phyloP scores from a whole-genome alignment of 1,139 yeast genomes.

The Kodamaea sp. region DNA sequence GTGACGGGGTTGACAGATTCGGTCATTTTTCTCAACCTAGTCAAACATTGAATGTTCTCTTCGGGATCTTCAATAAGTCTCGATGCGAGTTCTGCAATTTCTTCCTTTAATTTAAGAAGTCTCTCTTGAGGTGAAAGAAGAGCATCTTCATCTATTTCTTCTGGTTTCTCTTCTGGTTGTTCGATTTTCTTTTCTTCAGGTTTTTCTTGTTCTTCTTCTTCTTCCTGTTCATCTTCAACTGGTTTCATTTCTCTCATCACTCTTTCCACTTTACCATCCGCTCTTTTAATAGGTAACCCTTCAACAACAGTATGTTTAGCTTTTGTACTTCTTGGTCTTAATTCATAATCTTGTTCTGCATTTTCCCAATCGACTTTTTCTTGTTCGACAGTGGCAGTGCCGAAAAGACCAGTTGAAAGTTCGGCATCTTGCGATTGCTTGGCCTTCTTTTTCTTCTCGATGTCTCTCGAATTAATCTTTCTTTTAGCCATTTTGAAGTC shows the following conservation, averaged over 20 bases:
- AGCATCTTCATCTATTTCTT: conserved; percentile 43
- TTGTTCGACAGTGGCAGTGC: conserved; percentile 14
- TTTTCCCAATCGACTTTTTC: conserved; percentile 44
- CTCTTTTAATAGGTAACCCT: conserved; percentile 75
- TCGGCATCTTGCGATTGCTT: conserved; percentile 46
- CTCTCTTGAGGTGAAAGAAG: conserved; percentile 55
- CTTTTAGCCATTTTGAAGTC: conserved; percentile 42
- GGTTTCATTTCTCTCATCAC: conserved; percentile 41
- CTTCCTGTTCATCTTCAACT: conserved; percentile 20
- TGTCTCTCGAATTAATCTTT: conserved; percentile 38
- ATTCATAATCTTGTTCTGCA: conserved; percentile 68
- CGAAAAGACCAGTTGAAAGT: conserved; percentile 46
- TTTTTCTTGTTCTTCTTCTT: conserved; percentile 15
- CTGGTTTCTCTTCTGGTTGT: conserved; percentile 25
- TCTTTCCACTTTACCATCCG: conserved; percentile 68
- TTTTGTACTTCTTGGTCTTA: conserved; percentile 47
- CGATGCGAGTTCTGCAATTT: conserved; percentile 77
- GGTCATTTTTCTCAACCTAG: conserved; percentile 70
- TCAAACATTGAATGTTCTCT: conserved; percentile 64
- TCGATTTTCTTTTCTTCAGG: conserved; percentile 10
- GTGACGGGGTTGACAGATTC: conserved; percentile 64
- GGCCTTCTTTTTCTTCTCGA: conserved; percentile 46
- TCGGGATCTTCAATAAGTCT: conserved; percentile 86
- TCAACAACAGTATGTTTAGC: conserved; percentile 51
- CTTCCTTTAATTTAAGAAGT: conserved; percentile 67